Conservation (phyloP, 2,329 filamentous ascomycete species). For the Fusarium sororula region DNA sequence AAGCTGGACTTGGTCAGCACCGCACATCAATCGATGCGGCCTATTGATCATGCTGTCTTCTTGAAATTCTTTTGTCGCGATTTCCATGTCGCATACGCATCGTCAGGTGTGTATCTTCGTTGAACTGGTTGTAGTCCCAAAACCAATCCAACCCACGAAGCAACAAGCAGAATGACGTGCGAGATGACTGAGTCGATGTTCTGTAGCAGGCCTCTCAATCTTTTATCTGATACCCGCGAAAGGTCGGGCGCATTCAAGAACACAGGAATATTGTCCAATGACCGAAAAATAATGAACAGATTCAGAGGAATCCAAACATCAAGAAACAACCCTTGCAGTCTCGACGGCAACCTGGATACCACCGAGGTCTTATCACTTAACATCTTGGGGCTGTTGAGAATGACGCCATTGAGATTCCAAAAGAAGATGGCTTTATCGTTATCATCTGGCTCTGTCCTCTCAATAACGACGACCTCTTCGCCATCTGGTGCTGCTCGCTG, state of each 20-base stretch:
- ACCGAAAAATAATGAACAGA: conserved; percentile 42
- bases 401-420: conserved; percentile 57
- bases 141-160: not conserved
- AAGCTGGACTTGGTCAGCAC: no score
- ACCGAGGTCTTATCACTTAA: not conserved
- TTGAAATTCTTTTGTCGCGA: rapidly evolving
- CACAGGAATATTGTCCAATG: conserved; percentile 46
- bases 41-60: not conserved
- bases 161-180: not conserved
- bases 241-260: conserved; percentile 26
- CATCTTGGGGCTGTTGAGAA: conserved; percentile 41
- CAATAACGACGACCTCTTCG: conserved; percentile 54
- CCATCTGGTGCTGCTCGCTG: conserved; percentile 47
- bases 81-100: not conserved
- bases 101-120: not conserved
- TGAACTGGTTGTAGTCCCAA: conserved; percentile 1
- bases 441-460: conserved; percentile 58
- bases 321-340: conserved; percentile 28
- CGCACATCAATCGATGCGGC: no score
- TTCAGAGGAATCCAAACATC: conserved; percentile 44
- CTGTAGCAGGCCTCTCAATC: not conserved
- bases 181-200: not conserved
- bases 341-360: conserved; percentile 2
- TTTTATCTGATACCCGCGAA: rapidly evolving
- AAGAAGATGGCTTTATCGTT: conserved; percentile 59